A percentile compares a stretch with the other conserved stretches of the same genome.
Conservation (phyloP, 2,329 filamentous ascomycete species). For the Alternaria dauci region DNA sequence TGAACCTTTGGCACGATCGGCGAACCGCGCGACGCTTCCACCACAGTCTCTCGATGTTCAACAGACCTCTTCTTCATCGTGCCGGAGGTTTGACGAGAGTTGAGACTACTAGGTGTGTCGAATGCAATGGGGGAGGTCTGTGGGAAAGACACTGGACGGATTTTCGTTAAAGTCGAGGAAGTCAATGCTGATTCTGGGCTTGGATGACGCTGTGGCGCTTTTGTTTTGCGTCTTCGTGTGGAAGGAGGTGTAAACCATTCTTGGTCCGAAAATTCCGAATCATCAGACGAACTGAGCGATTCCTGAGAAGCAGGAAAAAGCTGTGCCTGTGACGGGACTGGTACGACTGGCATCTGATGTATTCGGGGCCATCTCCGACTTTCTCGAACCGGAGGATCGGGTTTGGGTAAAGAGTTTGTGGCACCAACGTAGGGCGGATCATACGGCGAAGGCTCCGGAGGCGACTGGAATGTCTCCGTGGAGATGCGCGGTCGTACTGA, state of each 20-base stretch:
- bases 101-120: neutral
- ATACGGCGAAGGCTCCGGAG: neutral
- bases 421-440: neutral
- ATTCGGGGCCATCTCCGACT: slow-evolving; percentile 11
- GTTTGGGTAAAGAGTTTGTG: neutral
- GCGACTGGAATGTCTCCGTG: slow-evolving; percentile 31
- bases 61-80: neutral
- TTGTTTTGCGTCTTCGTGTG: slow-evolving; percentile 13
- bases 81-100: neutral
- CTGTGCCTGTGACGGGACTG: neutral
- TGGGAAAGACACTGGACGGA: neutral
- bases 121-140: neutral
- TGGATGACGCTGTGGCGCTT: neutral
- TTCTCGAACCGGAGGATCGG: neutral
- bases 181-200: neutral
- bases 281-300: slow-evolving; percentile 11
- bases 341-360: neutral
- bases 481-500: slow-evolving; percentile 27
- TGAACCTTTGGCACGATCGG: neutral
- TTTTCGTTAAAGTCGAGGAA: neutral
- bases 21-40: neutral
- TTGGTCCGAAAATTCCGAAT: slow-evolving; percentile 10
- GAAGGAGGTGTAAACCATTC: slow-evolving; percentile 29
- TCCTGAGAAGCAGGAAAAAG: neutral
- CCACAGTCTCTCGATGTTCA: neutral